Conservation (phyloP, 495 filamentous ascomycete species). For the Cryomyces minteri region DNA sequence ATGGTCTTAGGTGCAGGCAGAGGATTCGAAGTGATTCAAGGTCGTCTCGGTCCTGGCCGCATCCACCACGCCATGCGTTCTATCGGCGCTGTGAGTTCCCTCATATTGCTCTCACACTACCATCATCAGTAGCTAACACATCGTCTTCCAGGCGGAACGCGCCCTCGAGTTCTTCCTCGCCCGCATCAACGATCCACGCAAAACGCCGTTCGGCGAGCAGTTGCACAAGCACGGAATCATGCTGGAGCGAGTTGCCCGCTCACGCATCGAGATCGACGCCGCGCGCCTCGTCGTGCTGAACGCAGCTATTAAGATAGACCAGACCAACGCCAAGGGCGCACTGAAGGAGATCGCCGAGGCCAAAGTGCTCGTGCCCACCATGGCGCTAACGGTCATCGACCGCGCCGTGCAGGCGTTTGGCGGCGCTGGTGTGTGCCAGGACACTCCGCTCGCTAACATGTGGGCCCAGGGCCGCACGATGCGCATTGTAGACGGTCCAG, state of each 20-base stretch:
- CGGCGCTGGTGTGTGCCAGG: slow-evolving; percentile 20
- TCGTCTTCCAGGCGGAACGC: slow-evolving; percentile 16
- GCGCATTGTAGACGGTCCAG: slow-evolving; percentile 21
- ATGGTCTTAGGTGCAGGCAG: slow-evolving; percentile 23
- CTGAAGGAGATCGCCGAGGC: slow-evolving; percentile 26
- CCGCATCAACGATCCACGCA: slow-evolving; percentile 22
- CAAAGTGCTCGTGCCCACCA: slow-evolving; percentile 21
- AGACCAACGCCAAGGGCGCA: slow-evolving; percentile 22
- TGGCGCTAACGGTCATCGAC: slow-evolving; percentile 19
- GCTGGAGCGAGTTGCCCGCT: slow-evolving; percentile 21
- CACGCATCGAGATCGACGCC: slow-evolving; percentile 24
- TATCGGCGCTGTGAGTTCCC: slow-evolving; percentile 14
- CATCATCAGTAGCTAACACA: background rate
- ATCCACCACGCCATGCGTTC: slow-evolving; percentile 27
- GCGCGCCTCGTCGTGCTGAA: slow-evolving; percentile 21
- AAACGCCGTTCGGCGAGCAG: slow-evolving; percentile 23
- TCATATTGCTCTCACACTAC: background rate
- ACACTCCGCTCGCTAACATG: slow-evolving; percentile 17
- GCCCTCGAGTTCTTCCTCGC: slow-evolving; percentile 25
- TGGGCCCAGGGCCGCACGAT: slow-evolving; percentile 16
- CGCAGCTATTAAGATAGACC: slow-evolving; percentile 24
- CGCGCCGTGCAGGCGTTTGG: slow-evolving; percentile 25
- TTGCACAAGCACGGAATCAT: slow-evolving; percentile 24
- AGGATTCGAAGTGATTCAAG: slow-evolving; percentile 27
- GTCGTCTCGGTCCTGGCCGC: slow-evolving; percentile 24